phyloP scores from a whole-genome alignment of 805 yeast genomes.

The Hanseniaspora guilliermondii region DNA sequence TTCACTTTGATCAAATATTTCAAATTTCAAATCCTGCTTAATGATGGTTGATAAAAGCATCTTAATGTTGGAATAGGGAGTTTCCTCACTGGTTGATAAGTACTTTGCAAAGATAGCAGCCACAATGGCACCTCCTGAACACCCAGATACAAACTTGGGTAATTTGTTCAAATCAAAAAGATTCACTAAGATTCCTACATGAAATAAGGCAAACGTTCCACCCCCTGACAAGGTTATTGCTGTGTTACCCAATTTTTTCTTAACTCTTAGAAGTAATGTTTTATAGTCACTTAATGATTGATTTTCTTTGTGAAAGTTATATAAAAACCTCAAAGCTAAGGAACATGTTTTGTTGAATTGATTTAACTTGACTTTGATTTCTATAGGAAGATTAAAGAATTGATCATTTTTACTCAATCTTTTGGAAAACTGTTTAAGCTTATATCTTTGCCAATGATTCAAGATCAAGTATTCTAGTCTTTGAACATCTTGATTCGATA shows the following conservation, averaged over 20 bases:
- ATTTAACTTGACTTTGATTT: conserved; percentile 1
- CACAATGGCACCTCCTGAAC: conserved; percentile 91
- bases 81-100: conserved; percentile 41
- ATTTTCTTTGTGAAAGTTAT: not conserved
- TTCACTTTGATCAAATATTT: conserved; percentile 15
- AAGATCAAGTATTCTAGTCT: conserved; percentile 2
- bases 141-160: conserved; percentile 84
- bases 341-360: not conserved
- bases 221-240: conserved; percentile 95
- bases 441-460: conserved; percentile 13
- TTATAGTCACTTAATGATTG: not conserved
- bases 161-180: conserved; percentile 59
- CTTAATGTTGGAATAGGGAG: conserved; percentile 44
- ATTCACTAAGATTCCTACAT: conserved; percentile 80
- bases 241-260: conserved; percentile 86
- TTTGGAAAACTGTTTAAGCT: conserved; percentile 5
- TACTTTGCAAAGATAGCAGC: conserved; percentile 80
- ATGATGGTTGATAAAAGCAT: conserved; percentile 32
- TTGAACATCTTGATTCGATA: not conserved
- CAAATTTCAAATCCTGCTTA: conserved; percentile 35
- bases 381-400: conserved; percentile 3
- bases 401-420: conserved; percentile 2
- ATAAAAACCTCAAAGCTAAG: not conserved
- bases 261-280: conserved; percentile 35
- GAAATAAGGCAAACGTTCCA: conserved; percentile 83